Base-by-base conservation (phyloP, 148 eudicot genomes). In the Rhododendron henanense region DNA sequence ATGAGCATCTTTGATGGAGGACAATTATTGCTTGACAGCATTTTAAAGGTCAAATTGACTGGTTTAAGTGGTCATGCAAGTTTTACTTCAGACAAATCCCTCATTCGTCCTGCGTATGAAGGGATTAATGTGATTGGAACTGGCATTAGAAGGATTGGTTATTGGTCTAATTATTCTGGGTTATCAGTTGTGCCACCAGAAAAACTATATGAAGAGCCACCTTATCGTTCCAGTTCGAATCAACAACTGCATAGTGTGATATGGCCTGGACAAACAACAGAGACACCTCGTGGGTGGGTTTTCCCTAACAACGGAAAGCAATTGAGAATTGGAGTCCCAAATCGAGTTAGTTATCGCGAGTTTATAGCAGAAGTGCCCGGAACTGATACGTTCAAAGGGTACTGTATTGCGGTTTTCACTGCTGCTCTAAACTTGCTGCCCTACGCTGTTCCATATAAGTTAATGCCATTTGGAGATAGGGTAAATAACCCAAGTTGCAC, bases 231-330 rank as follows among this genome's bases (percentile, higher is more conserved):
- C 8, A 89, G 87, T 71, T 85, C 90, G 41, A 90, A 65, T 81
- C 91, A 87, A 79, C 87, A 87, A 15, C 85, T 96, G 19, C 65
- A 74, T 44, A 35, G 57, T 25, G 95, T 93, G 18, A 71, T 96
- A n/a, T 96, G 98, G 98, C 98, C 98, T 3, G 98, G 98, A 33
- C 80, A 86, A 79, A 93, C 91, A 23, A 41, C 85, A 25, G 86
- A 81, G 28, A 93, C 87, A 84, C 98, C 98, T 78, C 94, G 94
- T 7, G 98, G 98, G 57, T 94, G 98, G 98, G 93, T 92, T 86
- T 93, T 93, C 53, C 94, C 96, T 6, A 85, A 88, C 85, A 87
- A 90, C 23, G 96, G 94, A 21, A 91, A 81, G 83, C 89, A 10
- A 48, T 86, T 96, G 76, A 93, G 89, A 84, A 90, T 94, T 81